Conservation (phyloP, 495 filamentous ascomycete genomes). For the Acidomyces sp. region DNA sequence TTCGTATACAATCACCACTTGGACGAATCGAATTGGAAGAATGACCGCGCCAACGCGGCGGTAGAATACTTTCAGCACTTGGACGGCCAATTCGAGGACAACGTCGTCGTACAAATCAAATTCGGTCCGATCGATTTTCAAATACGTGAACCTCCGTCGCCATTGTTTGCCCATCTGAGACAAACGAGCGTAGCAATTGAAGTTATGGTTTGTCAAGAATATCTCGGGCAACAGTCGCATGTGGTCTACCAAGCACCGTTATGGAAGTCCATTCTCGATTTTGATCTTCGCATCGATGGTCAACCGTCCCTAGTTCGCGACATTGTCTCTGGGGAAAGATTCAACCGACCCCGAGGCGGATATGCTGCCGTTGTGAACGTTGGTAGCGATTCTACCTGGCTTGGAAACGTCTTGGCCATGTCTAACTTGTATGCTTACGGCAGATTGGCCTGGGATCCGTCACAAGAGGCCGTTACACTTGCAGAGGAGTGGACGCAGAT, state of each 20-base stretch:
- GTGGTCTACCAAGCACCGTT: conserved; percentile 52
- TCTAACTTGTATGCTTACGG: conserved; percentile 64
- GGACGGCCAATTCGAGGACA: conserved; percentile 54
- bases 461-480: conserved; percentile 33
- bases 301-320: conserved; percentile 40
- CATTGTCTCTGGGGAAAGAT: conserved; percentile 46
- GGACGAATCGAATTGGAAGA: conserved; percentile 46
- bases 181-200: conserved; percentile 51
- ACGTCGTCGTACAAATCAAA: conserved; percentile 62
- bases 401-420: conserved; percentile 55
- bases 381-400: conserved; percentile 52
- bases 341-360: conserved; percentile 45
- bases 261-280: conserved; percentile 55
- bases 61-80: conserved; percentile 53
- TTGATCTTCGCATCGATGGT: conserved; percentile 49
- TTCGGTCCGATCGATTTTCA: conserved; percentile 68
- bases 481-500: conserved; percentile 53
- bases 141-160: conserved; percentile 55
- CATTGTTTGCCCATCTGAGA: conserved; percentile 50
- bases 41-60: conserved; percentile 56
- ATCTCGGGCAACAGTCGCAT: conserved; percentile 59
- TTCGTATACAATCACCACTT: conserved; percentile 56
- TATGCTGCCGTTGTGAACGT: conserved; percentile 59
- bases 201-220: conserved; percentile 55
- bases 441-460: conserved; percentile 49